Percentiles rank a stretch among this genome's conserved stretches.
Evolutionary conservation across 257 asterid species (phyloP).

Genomic region (Solanum raphanifolium): DNA sequence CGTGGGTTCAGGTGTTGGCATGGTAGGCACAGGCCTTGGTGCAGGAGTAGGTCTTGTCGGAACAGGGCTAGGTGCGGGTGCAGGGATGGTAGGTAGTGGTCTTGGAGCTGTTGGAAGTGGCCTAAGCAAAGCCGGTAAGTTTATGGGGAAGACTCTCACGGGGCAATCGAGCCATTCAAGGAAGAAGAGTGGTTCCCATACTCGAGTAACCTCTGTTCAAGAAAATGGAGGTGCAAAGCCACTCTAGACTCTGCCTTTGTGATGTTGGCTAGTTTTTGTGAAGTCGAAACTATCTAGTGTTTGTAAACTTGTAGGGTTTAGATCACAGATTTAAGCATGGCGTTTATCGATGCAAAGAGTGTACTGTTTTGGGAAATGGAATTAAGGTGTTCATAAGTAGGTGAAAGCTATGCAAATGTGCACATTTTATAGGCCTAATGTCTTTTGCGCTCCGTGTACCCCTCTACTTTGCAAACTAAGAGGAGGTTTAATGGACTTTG

Average conservation of each 20-base stretch:
- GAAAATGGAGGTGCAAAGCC: conserved; percentile 89
- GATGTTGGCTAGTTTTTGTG: neutral
- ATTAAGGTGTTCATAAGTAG: neutral
- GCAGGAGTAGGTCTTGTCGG: conserved; percentile 74
- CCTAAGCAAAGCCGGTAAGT: conserved; percentile 74
- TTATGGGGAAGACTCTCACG: conserved; percentile 74
- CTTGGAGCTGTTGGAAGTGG: conserved; percentile 80
- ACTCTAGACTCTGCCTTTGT: neutral
- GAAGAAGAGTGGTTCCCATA: conserved; percentile 55
- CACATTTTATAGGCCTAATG: neutral
- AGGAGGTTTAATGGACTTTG: neutral
- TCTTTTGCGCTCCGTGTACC: neutral
- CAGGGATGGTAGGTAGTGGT: conserved; percentile 66
- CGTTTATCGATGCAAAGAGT: neutral
- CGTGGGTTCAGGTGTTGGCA: conserved; percentile 61
- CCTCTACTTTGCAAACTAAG: neutral
- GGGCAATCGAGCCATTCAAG: conserved; percentile 10
- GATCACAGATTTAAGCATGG: neutral
- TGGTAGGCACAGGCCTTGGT: conserved; percentile 62
- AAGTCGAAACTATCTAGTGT: neutral
- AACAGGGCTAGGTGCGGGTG: conserved; percentile 71
- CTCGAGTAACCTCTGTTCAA: conserved; percentile 45
- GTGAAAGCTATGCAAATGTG: neutral
- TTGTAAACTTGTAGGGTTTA: neutral
- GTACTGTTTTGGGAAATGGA: neutral